Base-by-base conservation (phyloP, 2,329 filamentous ascomycete genomes). In the Leptoxyphium fumago region DNA sequence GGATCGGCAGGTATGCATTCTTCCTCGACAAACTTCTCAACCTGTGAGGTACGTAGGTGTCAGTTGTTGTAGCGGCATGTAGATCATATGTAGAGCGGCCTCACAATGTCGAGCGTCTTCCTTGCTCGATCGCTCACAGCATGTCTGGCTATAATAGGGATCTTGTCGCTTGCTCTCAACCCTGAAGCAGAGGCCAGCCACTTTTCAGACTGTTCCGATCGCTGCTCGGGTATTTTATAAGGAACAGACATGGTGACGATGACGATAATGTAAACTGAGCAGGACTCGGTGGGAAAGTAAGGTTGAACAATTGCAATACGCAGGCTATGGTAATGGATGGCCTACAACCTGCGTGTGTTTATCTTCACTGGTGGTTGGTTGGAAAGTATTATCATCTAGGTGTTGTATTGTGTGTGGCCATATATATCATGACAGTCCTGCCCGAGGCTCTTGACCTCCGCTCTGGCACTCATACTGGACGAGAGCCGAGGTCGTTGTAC, bases 21-120 rank as follows among this genome's bases (percentile, higher is more conserved):
- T 66, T 94, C 88, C 61, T 96, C 84, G 55, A 98, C 91, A 58
- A 98, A 98, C 65, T 87, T 86, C 70, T 89, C 85, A 53, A 98
- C 84, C 75, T 78, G 50, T 6, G 21, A 17, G 34, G 34, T n/a
- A 17, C 17, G 34, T 38, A n/a, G 9, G 8, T 8, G 8, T 38
- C 14, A 18, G 14, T 21, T 28, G 4, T 14, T 4, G 13, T 40
- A 6, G 38, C 5, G 4, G 38, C 5, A 43, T 29, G 17, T 10
- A 8, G 26, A 14, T n/a, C n/a, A 36, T 29, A 29, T 6, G 42
- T 32, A 2, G 11, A 36, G 14, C 6, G 4, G 14, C 52, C 64
- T 43, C 67, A 79, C 76, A 51, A 86, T 61, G 59, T 95, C 88
- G 52, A 95, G 70, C 28, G 82, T 84, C 72, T 83, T 79, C 68